phyloP scores from a whole-genome alignment of 2,329 filamentous ascomycete species.

The Shiraia sp. region DNA sequence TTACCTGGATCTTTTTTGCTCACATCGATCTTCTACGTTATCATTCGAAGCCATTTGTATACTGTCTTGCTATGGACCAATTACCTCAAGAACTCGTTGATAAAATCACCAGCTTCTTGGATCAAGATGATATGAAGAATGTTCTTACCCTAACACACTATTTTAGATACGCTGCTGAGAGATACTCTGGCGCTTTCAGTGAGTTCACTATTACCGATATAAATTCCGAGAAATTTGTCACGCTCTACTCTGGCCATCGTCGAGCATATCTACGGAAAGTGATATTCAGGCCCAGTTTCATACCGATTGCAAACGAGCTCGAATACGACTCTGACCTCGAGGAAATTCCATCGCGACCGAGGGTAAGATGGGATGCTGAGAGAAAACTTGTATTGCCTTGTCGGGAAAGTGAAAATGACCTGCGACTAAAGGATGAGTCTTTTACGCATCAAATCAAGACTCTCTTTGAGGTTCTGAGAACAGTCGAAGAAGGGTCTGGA shows the following conservation, averaged over 20 bases:
- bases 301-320: conserved; percentile 2
- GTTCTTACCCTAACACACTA: conserved; percentile 9
- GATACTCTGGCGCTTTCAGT: conserved; percentile 11
- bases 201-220: conserved; percentile 6
- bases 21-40: too few species aligned
- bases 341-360: too few species aligned
- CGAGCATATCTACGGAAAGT: conserved; percentile 10
- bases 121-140: conserved; percentile 14
- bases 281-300: conserved; percentile 7
- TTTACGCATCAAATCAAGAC: conserved; percentile 14
- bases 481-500: conserved; percentile 11
- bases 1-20: too few species aligned
- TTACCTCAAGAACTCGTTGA: conserved; percentile 25
- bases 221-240: conserved; percentile 10
- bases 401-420: conserved; percentile 11
- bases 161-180: conserved; percentile 16
- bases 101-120: conserved; percentile 15
- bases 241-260: conserved; percentile 10
- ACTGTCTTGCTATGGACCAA: too few species aligned
- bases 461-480: conserved; percentile 11
- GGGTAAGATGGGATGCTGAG: too few species aligned
- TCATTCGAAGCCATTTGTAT: too few species aligned
- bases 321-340: background rate
- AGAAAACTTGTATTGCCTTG: too few species aligned
- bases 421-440: conserved; percentile 8